A percentile compares a stretch with the other conserved stretches of the same genome.
phyloP scores from a whole-genome alignment of 768 basidiomycete species.

The Mrakia blollopis region DNA sequence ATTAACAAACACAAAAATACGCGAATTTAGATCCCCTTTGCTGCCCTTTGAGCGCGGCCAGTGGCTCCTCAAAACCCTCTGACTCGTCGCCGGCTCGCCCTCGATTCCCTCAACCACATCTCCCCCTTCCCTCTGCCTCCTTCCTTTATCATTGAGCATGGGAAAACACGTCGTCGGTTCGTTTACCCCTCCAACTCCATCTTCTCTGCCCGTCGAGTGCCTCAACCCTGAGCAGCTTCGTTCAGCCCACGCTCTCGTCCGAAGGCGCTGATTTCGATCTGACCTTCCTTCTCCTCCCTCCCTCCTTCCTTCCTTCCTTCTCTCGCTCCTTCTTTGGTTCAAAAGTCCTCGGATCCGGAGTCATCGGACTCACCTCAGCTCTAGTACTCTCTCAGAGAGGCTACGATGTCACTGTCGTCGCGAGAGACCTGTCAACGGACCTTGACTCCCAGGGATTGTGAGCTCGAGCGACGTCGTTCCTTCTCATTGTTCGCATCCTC shows the following conservation, averaged over 20 bases:
- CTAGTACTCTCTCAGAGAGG: conserved; percentile 25
- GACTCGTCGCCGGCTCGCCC: background rate
- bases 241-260: background rate
- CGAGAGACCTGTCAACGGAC: conserved; percentile 27
- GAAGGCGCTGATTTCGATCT: background rate
- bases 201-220: too few relatives aligned
- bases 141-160: background rate
- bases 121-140: background rate
- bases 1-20: background rate
- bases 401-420: conserved; percentile 28
- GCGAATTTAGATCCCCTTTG: background rate
- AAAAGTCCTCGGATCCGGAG: conserved; percentile 29
- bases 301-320: background rate
- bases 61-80: too few relatives aligned
- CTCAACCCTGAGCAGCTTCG: background rate
- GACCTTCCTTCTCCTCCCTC: background rate
- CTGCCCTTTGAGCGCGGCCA: too few relatives aligned
- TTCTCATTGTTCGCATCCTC: background rate
- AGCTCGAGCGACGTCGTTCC: background rate
- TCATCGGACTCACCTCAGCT: conserved; percentile 25
- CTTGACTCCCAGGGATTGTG: conserved; percentile 7
- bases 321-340: too few relatives aligned
- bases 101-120: background rate
- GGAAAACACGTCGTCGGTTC: conserved; percentile 12
- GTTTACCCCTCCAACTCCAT: background rate